Percentiles rank a stretch among this genome's conserved stretches.
Evolutionary conservation across 176 grass and related monocot genomes (phyloP).

Genomic region (Triticum timopheevii): DNA sequence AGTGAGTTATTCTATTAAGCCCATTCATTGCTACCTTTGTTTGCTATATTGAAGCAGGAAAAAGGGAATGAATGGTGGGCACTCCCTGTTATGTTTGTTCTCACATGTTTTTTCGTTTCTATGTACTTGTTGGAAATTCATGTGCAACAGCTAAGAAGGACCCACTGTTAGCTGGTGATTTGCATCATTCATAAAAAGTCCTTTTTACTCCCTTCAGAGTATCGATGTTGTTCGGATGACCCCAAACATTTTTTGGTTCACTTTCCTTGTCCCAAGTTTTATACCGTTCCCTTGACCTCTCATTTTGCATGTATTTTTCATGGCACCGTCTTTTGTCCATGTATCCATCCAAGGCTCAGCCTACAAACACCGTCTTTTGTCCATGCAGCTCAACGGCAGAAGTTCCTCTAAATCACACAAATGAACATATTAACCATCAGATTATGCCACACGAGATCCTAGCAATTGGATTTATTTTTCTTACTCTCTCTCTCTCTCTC

Average conservation of each 20-base stretch:
- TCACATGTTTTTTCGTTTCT: slow-evolving; percentile 9
- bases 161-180: not conserved
- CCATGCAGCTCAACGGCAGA: not conserved
- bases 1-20: slow-evolving; percentile 37
- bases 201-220: not conserved
- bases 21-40: slow-evolving; percentile 22
- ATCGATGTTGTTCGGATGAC: not conserved
- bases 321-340: not conserved
- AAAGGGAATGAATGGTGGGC: not conserved
- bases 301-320: not conserved
- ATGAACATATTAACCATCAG: not conserved
- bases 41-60: slow-evolving; percentile 5
- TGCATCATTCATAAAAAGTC: not conserved
- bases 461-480: not conserved
- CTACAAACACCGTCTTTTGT: not conserved
- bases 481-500: not conserved
- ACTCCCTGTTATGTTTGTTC: not conserved
- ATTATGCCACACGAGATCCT: not conserved
- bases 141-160: slow-evolving; percentile 11
- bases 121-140: not conserved
- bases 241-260: not conserved
- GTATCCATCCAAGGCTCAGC: not conserved
- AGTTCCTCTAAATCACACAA: not conserved
- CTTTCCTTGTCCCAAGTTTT: not conserved
- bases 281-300: not conserved